phyloP scores from a whole-genome alignment of 345 rosid species.

The Adansonia digitata region DNA sequence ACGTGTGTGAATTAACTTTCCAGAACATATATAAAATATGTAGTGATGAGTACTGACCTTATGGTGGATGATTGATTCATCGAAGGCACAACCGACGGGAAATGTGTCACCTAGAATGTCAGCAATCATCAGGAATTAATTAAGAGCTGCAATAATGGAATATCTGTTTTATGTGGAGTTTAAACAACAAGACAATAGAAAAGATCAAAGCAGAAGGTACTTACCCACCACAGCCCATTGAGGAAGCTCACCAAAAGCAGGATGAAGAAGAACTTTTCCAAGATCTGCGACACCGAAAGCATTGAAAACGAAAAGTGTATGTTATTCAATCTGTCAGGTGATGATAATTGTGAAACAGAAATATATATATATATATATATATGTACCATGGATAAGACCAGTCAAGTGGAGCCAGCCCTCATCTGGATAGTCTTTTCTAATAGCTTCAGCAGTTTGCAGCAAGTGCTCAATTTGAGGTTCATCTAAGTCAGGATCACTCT shows the following conservation, averaged over 20 bases:
- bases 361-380: neutral
- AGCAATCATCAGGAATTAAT: neutral
- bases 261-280: slow-evolving; percentile 76
- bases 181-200: neutral
- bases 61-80: slow-evolving; percentile 66
- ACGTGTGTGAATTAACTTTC: neutral
- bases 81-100: slow-evolving; percentile 81
- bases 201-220: slow-evolving; percentile 11
- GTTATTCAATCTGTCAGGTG: neutral
- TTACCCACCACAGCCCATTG: slow-evolving; percentile 94
- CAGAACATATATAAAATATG: neutral
- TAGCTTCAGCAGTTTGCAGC: slow-evolving; percentile 72
- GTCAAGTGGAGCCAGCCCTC: slow-evolving; percentile 65
- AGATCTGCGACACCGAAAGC: slow-evolving; percentile 43
- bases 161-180: neutral
- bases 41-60: slow-evolving; percentile 34
- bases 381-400: slow-evolving; percentile 57
- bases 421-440: slow-evolving; percentile 51
- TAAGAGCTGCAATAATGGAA: neutral
- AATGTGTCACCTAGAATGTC: slow-evolving; percentile 54
- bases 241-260: slow-evolving; percentile 74
- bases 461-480: slow-evolving; percentile 61
- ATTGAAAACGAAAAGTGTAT: neutral
- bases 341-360: no score
- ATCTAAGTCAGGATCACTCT: slow-evolving; percentile 63